Evolutionary conservation across 371 early-diverging fungal genomes (phyloP).

Genomic region (Blastocladiella emersonii): DNA sequence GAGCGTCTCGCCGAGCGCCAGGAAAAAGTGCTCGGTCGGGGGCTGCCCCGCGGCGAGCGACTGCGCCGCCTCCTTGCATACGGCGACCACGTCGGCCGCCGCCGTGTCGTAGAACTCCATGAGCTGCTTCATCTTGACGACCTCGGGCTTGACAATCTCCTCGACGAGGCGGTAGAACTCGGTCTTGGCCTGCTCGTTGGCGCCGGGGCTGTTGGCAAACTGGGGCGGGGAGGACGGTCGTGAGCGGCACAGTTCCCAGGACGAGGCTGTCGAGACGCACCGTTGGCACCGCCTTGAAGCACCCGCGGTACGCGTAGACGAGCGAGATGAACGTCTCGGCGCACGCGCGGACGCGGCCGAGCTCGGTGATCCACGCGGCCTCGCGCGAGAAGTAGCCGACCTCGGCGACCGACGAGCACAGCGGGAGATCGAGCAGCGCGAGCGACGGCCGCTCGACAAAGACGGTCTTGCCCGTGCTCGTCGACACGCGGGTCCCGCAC

Average conservation of each 20-base stretch:
- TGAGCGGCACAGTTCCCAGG: not conserved
- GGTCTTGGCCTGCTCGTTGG: conserved; percentile 3
- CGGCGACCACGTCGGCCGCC: conserved; percentile 12
- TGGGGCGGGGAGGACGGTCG: not conserved
- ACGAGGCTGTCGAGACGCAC: conserved; percentile 7
- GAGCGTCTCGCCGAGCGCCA: conserved; percentile 18
- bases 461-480: not conserved
- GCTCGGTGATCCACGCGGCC: conserved; percentile 14
- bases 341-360: conserved; percentile 9
- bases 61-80: conserved; percentile 12
- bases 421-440: not conserved
- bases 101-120: conserved; percentile 22
- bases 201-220: not conserved
- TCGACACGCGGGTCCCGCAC: not conserved
- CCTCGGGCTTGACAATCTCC: conserved; percentile 23
- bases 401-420: not conserved
- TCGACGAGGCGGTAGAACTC: conserved; percentile 17
- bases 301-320: conserved; percentile 28
- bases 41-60: conserved; percentile 17
- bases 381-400: conserved; percentile 18
- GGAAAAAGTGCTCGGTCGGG: conserved; percentile 14
- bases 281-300: conserved; percentile 25
- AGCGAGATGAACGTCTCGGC: conserved; percentile 17
- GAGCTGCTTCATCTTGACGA: conserved; percentile 24
- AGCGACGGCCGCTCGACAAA: not conserved